Evolutionary conservation across 352 stramenopile genomes (phyloP).

Genomic region (Phytopythium kandeliae): DNA sequence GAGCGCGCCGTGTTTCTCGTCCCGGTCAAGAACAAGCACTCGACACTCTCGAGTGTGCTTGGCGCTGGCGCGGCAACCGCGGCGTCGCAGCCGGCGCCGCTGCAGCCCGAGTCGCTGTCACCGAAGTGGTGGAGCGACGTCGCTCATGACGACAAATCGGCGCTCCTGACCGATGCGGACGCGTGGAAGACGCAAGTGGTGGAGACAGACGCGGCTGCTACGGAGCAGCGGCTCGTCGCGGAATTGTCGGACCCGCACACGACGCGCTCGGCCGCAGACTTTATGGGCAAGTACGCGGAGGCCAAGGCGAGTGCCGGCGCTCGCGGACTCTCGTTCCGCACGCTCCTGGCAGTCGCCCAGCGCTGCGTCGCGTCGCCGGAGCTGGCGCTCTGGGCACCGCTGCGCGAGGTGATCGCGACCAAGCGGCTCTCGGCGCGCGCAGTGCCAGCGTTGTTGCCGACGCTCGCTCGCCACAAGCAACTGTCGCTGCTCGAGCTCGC

Average conservation of each 20-base stretch:
- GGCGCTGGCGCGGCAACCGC: slow-evolving; percentile 21
- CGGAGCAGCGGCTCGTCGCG: slow-evolving; percentile 48
- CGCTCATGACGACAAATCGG: slow-evolving; percentile 20
- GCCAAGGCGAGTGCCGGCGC: slow-evolving; percentile 11
- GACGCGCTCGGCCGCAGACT: slow-evolving; percentile 32
- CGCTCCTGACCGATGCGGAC: slow-evolving; percentile 16
- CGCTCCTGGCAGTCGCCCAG: slow-evolving; percentile 49
- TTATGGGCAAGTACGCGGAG: slow-evolving; percentile 43
- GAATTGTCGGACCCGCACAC: slow-evolving; percentile 37
- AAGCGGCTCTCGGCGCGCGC: slow-evolving; percentile 57
- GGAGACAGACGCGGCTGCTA: slow-evolving; percentile 23
- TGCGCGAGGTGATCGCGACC: slow-evolving; percentile 44
- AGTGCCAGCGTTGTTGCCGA: slow-evolving; percentile 54
- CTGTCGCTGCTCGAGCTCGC: slow-evolving; percentile 57
- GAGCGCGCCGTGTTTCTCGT: slow-evolving; percentile 61
- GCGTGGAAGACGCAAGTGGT: slow-evolving; percentile 50
- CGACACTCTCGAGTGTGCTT: slow-evolving; percentile 63
- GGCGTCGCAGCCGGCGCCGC: slow-evolving; percentile 10
- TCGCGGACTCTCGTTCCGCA: slow-evolving; percentile 43
- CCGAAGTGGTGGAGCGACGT: slow-evolving; percentile 40
- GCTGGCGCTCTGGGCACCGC: slow-evolving; percentile 44
- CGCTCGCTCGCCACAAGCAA: slow-evolving; percentile 62
- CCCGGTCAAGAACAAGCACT: slow-evolving; percentile 66
- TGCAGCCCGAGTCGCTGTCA: slow-evolving; percentile 30
- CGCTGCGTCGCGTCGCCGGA: slow-evolving; percentile 54